Conservation (phyloP, 768 basidiomycete genomes). For the Scleroderma citrinum region DNA sequence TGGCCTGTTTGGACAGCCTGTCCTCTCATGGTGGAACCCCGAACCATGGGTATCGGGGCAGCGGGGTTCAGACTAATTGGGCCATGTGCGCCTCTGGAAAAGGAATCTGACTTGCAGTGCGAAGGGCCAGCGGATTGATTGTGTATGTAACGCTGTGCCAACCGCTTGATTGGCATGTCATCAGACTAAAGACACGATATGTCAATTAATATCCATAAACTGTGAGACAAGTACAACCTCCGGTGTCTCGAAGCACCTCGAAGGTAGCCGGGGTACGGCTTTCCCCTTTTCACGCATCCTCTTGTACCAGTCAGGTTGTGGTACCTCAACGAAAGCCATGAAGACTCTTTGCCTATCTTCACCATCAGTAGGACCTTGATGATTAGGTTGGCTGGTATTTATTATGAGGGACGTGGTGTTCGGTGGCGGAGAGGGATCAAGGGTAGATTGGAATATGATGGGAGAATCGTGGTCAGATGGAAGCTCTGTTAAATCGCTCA, state of each 20-base stretch:
- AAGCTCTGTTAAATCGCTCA: conserved; percentile 28
- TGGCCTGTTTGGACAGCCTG: not conserved
- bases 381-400: not conserved
- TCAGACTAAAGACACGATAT: conserved; percentile 1
- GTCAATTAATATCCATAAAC: not conserved
- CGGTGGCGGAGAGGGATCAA: not conserved
- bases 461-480: conserved; percentile 18
- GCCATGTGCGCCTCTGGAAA: too few species aligned
- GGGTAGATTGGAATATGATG: not conserved
- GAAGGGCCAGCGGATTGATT: not conserved
- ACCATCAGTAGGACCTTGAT: not conserved
- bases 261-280: not conserved
- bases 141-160: not conserved
- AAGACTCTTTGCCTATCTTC: conserved; percentile 11
- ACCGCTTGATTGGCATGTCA: conserved; percentile 1
- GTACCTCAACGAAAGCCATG: conserved; percentile 20
- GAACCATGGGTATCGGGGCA: not conserved
- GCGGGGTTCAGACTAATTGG: not conserved
- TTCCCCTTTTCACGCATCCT: not conserved
- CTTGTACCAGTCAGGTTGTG: conserved; percentile 9
- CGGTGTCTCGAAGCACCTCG: not conserved
- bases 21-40: not conserved
- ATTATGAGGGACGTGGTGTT: not conserved
- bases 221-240: not conserved
- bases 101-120: not conserved